Evolutionary conservation across 805 yeast genomes (phyloP), one percentile per base, ranked within the genome.

Genomic region (Candida argentea): DNA sequence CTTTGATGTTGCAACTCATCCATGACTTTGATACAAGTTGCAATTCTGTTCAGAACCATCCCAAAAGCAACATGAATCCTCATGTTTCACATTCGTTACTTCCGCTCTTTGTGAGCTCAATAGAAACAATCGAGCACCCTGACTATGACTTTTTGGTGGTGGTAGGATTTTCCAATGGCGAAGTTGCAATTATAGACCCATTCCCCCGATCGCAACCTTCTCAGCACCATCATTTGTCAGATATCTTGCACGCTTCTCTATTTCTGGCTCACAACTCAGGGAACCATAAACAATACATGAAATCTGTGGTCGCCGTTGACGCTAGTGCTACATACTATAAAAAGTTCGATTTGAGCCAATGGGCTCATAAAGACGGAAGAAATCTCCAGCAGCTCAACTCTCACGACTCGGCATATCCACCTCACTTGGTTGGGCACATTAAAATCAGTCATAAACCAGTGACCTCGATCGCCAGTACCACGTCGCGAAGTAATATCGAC

Each of bases 121-220:
- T 48, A 6, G 43, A 39, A 23, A 42, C 39, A 37, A 43, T 48
- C 10, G 9, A 25, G n/a, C 49, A 46, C 23, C 59, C 65, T 1
- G 40, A 43, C 9, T 48, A 57, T 39, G 73, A 68, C 3, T 46
- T 58, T 16, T 61, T 62, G 34, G 65, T 77, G 9, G 54, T 70
- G 8, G 78, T 67, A n/a, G 84, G 79, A 1, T 76, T 64, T 42
- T 59, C 72, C 16, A 75, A 76, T 50, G 89, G 89, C 2, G 71
- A 73, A 28, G 52, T 76, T 4, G 49, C 65, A 24, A 48, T 73
- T 3, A 62, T 73, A 29, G 68, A 69, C 39, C 58, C 60, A 4
- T 42, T 36, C 27, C n/a, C n/a, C n/a, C n/a, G n/a, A n/a, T 32
- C 24, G 5, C 26, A 16, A 14, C 30, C 13, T 28, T 33, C 19